phyloP scores from a whole-genome alignment of 495 filamentous ascomycete genomes.

The Penicillium longicatenatum region DNA sequence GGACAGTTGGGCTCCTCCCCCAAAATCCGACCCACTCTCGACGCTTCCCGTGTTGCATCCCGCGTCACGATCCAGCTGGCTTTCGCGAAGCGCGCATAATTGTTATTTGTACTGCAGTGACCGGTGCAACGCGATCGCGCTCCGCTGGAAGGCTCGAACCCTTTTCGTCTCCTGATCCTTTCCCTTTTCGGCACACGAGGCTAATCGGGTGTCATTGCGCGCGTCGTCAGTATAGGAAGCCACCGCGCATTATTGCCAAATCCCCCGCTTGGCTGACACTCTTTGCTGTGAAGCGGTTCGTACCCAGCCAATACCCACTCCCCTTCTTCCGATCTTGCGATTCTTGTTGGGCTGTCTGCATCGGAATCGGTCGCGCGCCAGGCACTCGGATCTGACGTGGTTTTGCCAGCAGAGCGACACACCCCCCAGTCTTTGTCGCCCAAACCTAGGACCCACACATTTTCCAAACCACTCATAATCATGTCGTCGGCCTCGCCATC shows the following conservation, averaged over 20 bases:
- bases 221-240: conserved; percentile 40
- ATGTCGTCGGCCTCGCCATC: conserved; percentile 93
- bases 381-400: conserved; percentile 45
- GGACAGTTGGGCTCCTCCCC: conserved; percentile 28
- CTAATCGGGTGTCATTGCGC: conserved; percentile 33
- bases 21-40: conserved; percentile 36
- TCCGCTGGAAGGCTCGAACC: conserved; percentile 13
- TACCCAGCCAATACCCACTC: conserved; percentile 41
- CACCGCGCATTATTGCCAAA: conserved; percentile 39
- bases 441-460: conserved; percentile 29
- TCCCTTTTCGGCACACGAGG: conserved; percentile 17
- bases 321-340: conserved; percentile 14
- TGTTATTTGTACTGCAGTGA: conserved; percentile 33
- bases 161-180: conserved; percentile 18
- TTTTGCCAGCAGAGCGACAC: conserved; percentile 48
- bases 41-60: conserved; percentile 40
- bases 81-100: conserved; percentile 29
- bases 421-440: conserved; percentile 27
- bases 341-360: conserved; percentile 29
- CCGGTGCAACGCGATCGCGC: conserved; percentile 24
- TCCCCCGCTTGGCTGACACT: conserved; percentile 36
- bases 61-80: conserved; percentile 18
- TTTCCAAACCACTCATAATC: conserved; percentile 57
- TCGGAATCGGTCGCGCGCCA: conserved; percentile 29
- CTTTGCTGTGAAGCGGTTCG: conserved; percentile 46